phyloP scores from a whole-genome alignment of 2,329 filamentous ascomycete genomes.

The Aureobasidium sp. region DNA sequence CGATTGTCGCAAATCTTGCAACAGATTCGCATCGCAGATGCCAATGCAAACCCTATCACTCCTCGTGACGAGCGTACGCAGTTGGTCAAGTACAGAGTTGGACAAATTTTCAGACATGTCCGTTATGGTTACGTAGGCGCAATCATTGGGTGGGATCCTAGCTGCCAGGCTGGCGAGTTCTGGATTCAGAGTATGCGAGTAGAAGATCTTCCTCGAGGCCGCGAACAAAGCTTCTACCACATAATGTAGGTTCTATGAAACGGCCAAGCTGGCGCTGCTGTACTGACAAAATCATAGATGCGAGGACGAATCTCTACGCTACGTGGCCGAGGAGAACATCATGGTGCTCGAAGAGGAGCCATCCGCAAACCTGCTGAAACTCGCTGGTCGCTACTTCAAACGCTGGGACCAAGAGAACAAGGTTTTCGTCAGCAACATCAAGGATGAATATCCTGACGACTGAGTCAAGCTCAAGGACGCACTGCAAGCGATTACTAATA shows the following conservation, averaged over 20 bases:
- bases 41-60: conserved; percentile 42
- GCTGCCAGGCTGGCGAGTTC: conserved; percentile 51
- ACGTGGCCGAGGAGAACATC: conserved; percentile 78
- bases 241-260: conserved; percentile 61
- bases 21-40: conserved; percentile 50
- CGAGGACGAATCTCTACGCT: conserved; percentile 61
- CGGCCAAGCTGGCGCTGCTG: too few relatives aligned
- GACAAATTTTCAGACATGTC: conserved; percentile 76
- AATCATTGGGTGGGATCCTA: conserved; percentile 78
- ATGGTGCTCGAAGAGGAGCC: conserved; percentile 48
- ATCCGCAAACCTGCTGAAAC: conserved; percentile 54
- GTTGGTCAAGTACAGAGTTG: conserved; percentile 61
- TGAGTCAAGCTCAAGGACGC: conserved; percentile 32
- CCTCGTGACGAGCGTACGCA: background rate
- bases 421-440: conserved; percentile 75
- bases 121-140: conserved; percentile 74
- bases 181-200: conserved; percentile 61
- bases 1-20: conserved; percentile 48
- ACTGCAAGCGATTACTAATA: background rate
- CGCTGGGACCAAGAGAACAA: conserved; percentile 63
- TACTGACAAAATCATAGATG: conserved; percentile 39
- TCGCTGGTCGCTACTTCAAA: conserved; percentile 83
- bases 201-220: conserved; percentile 52
- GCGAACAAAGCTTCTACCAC: conserved; percentile 72
- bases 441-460: conserved; percentile 81